Conservation (phyloP, 805 yeast genomes). For the Sugiyamaella marilandica region DNA sequence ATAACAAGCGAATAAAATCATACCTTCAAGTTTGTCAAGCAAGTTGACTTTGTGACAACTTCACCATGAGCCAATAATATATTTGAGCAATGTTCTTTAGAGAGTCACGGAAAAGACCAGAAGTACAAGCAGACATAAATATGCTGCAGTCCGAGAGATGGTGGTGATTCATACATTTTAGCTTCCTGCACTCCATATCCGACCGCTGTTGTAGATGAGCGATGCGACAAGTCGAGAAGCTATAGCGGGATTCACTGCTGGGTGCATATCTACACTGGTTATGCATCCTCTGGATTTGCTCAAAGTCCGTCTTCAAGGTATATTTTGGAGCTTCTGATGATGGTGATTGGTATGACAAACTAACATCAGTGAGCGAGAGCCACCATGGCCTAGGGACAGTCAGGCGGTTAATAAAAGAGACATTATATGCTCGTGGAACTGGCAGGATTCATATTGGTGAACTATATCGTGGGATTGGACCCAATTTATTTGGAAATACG, state of each 20-base stretch:
- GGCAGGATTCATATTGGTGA: conserved; percentile 9
- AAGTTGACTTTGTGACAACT: too few species aligned
- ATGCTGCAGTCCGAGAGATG: neutral
- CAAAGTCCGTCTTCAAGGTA: conserved; percentile 77
- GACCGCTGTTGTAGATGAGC: neutral
- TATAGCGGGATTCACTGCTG: conserved; percentile 74
- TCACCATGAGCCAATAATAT: too few species aligned
- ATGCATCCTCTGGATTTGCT: conserved; percentile 89
- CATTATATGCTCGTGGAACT: conserved; percentile 7
- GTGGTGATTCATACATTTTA: neutral
- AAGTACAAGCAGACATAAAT: too few species aligned
- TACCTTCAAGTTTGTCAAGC: too few species aligned
- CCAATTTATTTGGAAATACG: conserved; percentile 79
- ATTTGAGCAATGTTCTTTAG: neutral
- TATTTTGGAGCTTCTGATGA: too few species aligned
- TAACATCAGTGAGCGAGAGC: conserved; percentile 7
- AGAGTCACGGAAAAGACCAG: too few species aligned
- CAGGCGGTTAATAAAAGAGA: conserved; percentile 3
- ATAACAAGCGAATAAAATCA: too few species aligned
- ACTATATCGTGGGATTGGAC: conserved; percentile 69
- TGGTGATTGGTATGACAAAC: neutral
- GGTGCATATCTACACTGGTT: conserved; percentile 68
- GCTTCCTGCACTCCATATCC: neutral
- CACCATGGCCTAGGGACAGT: conserved; percentile 11
- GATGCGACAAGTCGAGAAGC: conserved; percentile 34